Percentiles rank a stretch among this genome's conserved stretches.
phyloP scores from a whole-genome alignment of 352 stramenopile species.

The Pythium coloratum region DNA sequence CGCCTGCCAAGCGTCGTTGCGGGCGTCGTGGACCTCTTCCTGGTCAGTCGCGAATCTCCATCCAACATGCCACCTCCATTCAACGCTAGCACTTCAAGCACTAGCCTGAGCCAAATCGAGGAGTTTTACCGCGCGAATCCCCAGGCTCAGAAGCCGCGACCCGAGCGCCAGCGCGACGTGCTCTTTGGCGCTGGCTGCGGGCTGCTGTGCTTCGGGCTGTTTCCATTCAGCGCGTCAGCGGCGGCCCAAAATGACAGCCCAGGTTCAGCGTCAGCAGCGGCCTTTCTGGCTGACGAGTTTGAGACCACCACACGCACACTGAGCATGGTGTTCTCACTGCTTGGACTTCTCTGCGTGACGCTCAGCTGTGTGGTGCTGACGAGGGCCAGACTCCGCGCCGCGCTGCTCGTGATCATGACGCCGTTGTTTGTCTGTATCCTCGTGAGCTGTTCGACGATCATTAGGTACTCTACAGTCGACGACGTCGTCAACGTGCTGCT shows the following conservation, averaged over 20 bases:
- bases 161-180: slow-evolving; percentile 28
- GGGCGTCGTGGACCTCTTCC: not conserved
- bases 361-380: slow-evolving; percentile 30
- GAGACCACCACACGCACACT: slow-evolving; percentile 19
- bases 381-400: slow-evolving; percentile 15
- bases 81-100: too few species aligned
- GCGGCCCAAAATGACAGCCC: not conserved
- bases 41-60: not conserved
- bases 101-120: not conserved
- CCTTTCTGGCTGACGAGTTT: slow-evolving; percentile 15
- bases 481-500: slow-evolving; percentile 23
- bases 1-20: not conserved
- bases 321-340: slow-evolving; percentile 20
- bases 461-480: slow-evolving; percentile 1
- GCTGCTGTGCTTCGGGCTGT: slow-evolving; percentile 31
- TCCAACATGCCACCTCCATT: not conserved
- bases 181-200: slow-evolving; percentile 33
- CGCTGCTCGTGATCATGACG: slow-evolving; percentile 16
- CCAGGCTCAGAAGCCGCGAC: not conserved
- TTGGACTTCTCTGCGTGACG: slow-evolving; percentile 24
- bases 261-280: not conserved
- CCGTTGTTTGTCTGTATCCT: not conserved
- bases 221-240: slow-evolving; percentile 29
- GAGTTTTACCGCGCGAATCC: not conserved
- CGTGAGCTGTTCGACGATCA: slow-evolving; percentile 6